Base-by-base conservation (phyloP, 352 stramenopile species). In the Globisporangium spinosum region DNA sequence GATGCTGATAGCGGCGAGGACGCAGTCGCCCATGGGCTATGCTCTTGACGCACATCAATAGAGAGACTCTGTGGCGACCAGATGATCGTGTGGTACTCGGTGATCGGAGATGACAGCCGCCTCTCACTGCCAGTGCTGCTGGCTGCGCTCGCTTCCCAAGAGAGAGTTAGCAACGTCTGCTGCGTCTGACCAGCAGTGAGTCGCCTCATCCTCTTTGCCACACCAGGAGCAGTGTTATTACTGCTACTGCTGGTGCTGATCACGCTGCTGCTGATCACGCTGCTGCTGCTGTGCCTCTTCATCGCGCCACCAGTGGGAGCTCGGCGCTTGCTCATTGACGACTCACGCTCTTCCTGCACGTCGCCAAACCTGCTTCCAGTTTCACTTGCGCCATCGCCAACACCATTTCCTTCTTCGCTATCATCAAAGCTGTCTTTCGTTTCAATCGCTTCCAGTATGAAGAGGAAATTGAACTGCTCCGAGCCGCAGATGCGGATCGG, bases 391-490 rank as follows among this genome's bases (percentile, higher is more conserved):
- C 32, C 23, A 55, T 51, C 45, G 12, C 12, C 29, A 22, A 0
- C 8, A 2, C 9, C 51, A n/a, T 20, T 8, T 22, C 13, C 29
- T 12, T n/a, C 29, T n/a, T 25, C 47, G 15, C 0, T 22, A 17
- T 43, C 56, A 8, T 65, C 58, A 23, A 74, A 25, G 40, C 20
- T 64, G 9, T 58, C 43, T 43, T 65, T 40, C 25, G 58, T 35
- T 35, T 77, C 70, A 22, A 70, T 63, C 55, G 70, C 70, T 63
- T 83, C 78, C 58, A 89, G 47, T 47, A 84, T 62, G 43, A 78
- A 85, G 9, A 85, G 62, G 40, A 91, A 93, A 65, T 91, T 90
- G 72, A 78, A 85, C 66, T 85, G 77, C 66, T 93, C 85, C 32
- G 76, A 71, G 2, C 82, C 74, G 0, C 72, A 58, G 10, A 93